Conservation (phyloP, 2,329 filamentous ascomycete genomes). For the Drechslera avenae region DNA sequence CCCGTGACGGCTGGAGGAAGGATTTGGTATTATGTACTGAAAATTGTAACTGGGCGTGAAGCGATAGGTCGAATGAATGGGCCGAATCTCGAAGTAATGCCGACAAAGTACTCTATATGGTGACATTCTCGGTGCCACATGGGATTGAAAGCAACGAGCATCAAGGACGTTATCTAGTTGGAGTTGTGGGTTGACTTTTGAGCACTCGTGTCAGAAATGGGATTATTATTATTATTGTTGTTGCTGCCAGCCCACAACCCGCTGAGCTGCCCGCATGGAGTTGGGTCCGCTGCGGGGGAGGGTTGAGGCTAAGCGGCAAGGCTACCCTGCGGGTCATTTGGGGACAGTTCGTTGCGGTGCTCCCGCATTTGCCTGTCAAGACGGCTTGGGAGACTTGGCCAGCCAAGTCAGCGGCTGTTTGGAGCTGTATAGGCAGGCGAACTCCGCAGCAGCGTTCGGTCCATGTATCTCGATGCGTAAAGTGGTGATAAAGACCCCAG, state of each 20-base stretch:
- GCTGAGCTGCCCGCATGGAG: slow-evolving; percentile 15
- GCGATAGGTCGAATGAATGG: neutral
- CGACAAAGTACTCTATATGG: neutral
- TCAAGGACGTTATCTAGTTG: too few relatives aligned
- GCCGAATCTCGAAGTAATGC: slow-evolving; percentile 2
- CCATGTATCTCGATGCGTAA: slow-evolving; percentile 22
- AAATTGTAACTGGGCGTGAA: slow-evolving; percentile 7
- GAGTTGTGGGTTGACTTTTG: neutral
- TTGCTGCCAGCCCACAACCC: slow-evolving; percentile 4
- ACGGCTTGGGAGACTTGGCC: neutral
- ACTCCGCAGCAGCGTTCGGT: slow-evolving; percentile 24
- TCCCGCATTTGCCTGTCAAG: neutral
- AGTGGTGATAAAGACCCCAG: slow-evolving; percentile 22
- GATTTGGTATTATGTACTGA: slow-evolving; percentile 11
- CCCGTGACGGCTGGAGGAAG: neutral
- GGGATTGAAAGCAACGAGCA: neutral
- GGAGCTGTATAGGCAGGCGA: slow-evolving; percentile 29
- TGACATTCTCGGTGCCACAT: neutral
- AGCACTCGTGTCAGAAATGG: neutral
- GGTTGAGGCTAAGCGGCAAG: slow-evolving; percentile 6
- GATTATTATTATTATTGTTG: neutral
- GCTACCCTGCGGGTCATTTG: slow-evolving; percentile 4
- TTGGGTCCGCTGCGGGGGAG: slow-evolving; percentile 17
- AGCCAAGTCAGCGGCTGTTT: slow-evolving; percentile 5
- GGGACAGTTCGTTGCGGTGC: neutral